Conservation (phyloP, 2,329 filamentous ascomycete genomes). For the Didymella keratinophila region DNA sequence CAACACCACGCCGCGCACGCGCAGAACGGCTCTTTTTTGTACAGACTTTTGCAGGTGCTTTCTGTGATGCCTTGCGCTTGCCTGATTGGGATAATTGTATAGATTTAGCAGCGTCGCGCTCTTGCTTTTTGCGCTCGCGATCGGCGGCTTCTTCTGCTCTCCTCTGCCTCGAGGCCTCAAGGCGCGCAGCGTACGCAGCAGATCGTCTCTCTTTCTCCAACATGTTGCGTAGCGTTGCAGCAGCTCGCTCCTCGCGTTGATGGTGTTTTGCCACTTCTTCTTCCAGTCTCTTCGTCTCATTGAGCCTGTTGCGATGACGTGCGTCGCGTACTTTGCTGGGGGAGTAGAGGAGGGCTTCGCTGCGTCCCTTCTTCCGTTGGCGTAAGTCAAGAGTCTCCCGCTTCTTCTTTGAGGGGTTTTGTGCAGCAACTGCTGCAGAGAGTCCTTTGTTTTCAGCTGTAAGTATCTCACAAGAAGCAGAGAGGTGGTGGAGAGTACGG, state of each 20-base stretch:
- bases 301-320: not conserved
- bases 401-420: too few relatives aligned
- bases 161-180: not conserved
- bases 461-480: too few relatives aligned
- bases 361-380: too few relatives aligned
- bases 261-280: too few relatives aligned
- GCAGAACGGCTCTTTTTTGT: too few relatives aligned
- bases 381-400: too few relatives aligned
- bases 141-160: not conserved
- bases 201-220: not conserved
- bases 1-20: too few relatives aligned
- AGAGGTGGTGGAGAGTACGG: too few relatives aligned
- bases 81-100: not conserved
- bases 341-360: constrained; percentile 1
- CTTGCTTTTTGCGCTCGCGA: not conserved
- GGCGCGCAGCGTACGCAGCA: not conserved
- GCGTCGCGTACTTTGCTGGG: not conserved
- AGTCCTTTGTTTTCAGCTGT: too few relatives aligned
- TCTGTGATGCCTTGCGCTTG: not conserved
- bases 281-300: not conserved
- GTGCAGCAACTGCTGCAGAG: too few relatives aligned
- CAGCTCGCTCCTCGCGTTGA: not conserved
- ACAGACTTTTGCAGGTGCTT: too few relatives aligned
- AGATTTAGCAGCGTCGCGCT: not conserved
- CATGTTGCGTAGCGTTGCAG: constrained; percentile 1